A percentile compares a stretch with the other conserved stretches of the same genome.
phyloP scores from a whole-genome alignment of 2,329 filamentous ascomycete genomes.

The Magnaporthales sp. region DNA sequence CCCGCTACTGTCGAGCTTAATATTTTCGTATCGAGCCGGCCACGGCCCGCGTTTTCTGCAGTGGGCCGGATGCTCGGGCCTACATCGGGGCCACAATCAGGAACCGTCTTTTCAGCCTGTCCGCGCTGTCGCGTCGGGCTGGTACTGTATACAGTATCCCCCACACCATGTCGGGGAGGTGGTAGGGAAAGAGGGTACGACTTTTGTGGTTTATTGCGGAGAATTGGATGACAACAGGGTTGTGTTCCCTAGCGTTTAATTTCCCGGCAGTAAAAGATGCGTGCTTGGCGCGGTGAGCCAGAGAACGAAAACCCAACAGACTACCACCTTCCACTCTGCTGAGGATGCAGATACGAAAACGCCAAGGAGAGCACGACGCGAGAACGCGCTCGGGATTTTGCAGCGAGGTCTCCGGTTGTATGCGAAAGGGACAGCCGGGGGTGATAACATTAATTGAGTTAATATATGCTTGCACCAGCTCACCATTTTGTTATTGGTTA shows the following conservation, averaged over 20 bases:
- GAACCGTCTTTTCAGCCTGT: not conserved
- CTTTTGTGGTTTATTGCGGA: not conserved
- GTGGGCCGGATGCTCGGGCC: not conserved
- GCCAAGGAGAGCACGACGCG: not conserved
- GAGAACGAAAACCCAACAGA: not conserved
- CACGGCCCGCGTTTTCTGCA: not conserved
- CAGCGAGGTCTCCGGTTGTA: no score
- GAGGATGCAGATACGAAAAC: not conserved
- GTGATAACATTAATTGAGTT: not conserved
- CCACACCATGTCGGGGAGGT: not conserved
- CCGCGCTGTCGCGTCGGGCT: not conserved
- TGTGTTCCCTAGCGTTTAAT: not conserved
- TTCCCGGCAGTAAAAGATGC: not conserved
- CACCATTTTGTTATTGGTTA: not conserved
- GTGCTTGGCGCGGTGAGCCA: not conserved
- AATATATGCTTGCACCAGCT: not conserved
- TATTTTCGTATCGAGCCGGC: not conserved
- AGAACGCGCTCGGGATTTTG: no score
- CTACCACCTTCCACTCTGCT: not conserved
- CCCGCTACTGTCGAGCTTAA: not conserved
- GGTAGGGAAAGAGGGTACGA: not conserved
- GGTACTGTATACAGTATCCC: not conserved
- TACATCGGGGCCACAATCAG: not conserved
- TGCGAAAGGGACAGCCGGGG: not conserved
- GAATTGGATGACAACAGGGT: not conserved